Base-by-base conservation (phyloP, 2,329 filamentous ascomycete genomes). In the Colletotrichum chrysophilum region DNA sequence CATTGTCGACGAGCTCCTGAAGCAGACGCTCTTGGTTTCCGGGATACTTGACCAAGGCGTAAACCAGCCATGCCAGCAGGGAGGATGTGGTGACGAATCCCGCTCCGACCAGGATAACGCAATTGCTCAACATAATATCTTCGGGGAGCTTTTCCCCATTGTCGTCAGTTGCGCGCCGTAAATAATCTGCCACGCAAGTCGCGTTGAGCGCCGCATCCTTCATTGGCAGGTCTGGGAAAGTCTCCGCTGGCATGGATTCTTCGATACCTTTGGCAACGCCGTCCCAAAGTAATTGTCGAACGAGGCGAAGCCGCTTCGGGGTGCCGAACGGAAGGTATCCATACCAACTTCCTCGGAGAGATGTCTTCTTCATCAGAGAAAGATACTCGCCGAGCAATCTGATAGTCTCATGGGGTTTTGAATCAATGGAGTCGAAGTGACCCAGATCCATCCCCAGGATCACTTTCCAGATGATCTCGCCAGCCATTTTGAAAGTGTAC, bases 281-380 rank as follows among this genome's bases (percentile, higher is more conserved):
- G 18, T 65, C 21, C 71, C 71, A 74, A 1, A 74, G 48, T 1
- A 74, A 48, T 14, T 74, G 24, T 1, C 66, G 13, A 7, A 74
- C 71, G 9, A 74, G 18, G 2, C 28, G 52, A 9, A 74, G 67
- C 10, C 71, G 30, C 28, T 71, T 71, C 1, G 71, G 71, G 9
- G 16, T 61, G 9, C 71, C 71, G 18, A 74, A 74, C 0, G 71
- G 71, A 7, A 74, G 43, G 18, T 71, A 66, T 1, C 71, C 71
- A 14, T 74, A 74, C 71, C 67, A 74, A 14, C 60, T 71, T 4
- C 67, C 60, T 7, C 67, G 26, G 0, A 74, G 12, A 0, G 67
- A 71, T 0, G 60, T 74, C 28, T 74, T 74, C 5, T 74, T 74
- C 71, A 74, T 71, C 16, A 71, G 34, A 6, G 71, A 74, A 16